Percentiles rank a stretch among this genome's conserved stretches.
Conservation (phyloP, 2,329 filamentous ascomycete species). For the Zymoseptoria tritici region DNA sequence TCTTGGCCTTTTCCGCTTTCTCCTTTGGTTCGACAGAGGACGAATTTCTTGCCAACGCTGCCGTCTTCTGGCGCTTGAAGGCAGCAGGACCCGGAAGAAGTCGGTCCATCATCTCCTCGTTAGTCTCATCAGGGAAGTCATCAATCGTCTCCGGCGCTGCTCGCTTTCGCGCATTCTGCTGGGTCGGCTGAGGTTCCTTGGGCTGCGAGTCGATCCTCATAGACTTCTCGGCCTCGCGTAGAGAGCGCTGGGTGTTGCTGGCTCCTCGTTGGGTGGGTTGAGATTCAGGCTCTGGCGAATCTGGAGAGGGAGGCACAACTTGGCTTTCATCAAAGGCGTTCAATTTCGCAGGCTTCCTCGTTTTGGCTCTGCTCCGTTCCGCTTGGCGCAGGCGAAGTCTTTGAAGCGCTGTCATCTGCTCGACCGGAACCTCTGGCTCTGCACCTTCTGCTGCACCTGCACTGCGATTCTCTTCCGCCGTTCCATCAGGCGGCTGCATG, state of each 20-base stretch:
- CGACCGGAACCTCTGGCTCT: constrained; percentile 1
- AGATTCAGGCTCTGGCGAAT: constrained; percentile 9
- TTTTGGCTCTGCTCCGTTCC: constrained; percentile 24
- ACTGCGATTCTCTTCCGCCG: background rate
- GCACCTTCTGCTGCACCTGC: background rate
- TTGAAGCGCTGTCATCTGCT: background rate
- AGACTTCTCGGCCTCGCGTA: constrained; percentile 16
- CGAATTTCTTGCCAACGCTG: constrained; percentile 35
- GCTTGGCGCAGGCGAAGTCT: background rate
- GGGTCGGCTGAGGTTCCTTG: constrained; percentile 1
- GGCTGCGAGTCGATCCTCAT: background rate
- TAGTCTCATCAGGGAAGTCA: constrained; percentile 15
- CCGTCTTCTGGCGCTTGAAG: constrained; percentile 69
- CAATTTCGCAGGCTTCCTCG: constrained; percentile 52
- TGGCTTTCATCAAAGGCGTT: constrained; percentile 32
- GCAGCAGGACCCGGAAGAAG: constrained; percentile 70
- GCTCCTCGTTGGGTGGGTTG: background rate
- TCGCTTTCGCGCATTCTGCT: constrained; percentile 22
- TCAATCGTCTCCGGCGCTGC: constrained; percentile 17
- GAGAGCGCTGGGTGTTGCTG: constrained; percentile 1
- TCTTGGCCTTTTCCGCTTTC: constrained; percentile 4
- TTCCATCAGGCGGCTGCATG: background rate
- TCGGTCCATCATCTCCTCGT: constrained; percentile 55
- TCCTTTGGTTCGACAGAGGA: constrained; percentile 4
- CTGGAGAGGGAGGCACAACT: constrained; percentile 18